Conservation (phyloP, 257 asterid species). For the Solanum sitiens region DNA sequence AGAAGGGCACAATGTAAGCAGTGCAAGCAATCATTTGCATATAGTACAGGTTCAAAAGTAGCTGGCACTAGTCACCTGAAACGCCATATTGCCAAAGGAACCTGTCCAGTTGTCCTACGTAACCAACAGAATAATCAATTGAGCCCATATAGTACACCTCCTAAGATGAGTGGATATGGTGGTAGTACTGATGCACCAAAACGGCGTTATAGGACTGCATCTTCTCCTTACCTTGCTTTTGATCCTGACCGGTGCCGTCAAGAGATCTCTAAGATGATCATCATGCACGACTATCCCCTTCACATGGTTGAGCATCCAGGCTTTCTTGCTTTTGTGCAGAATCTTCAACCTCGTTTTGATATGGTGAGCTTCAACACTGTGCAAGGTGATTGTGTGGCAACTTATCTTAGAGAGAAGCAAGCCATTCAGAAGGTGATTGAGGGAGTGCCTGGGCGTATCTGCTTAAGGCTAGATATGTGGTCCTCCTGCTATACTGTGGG, state of each 20-base stretch:
- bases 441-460: conserved; percentile 71
- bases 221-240: conserved; percentile 44
- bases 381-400: conserved; percentile 90
- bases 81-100: conserved; percentile 91
- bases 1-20: conserved; percentile 91
- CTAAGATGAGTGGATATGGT: conserved; percentile 37
- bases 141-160: conserved; percentile 60
- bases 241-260: conserved; percentile 81
- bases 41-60: conserved; percentile 90
- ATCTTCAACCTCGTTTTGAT: conserved; percentile 85
- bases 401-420: conserved; percentile 73
- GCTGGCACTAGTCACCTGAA: conserved; percentile 99
- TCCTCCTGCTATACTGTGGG: conserved; percentile 53
- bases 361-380: conserved; percentile 90
- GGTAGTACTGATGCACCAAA: conserved; percentile 46
- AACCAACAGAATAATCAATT: conserved; percentile 8
- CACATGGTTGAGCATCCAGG: conserved; percentile 98
- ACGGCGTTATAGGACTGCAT: conserved; percentile 57
- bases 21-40: conserved; percentile 97
- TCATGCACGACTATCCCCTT: conserved; percentile 92
- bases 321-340: conserved; percentile 73
- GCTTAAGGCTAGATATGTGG: conserved; percentile 85
- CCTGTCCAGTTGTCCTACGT: conserved; percentile 71
- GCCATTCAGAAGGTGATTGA: conserved; percentile 65
- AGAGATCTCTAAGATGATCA: conserved; percentile 85